Percentiles rank a stretch among this genome's conserved stretches.
These are phyloP conservation scores for Emericellopsis atlantica DNA, from an alignment of 2,329 filamentous ascomycete species.

Conservation along the genomic window DNA sequence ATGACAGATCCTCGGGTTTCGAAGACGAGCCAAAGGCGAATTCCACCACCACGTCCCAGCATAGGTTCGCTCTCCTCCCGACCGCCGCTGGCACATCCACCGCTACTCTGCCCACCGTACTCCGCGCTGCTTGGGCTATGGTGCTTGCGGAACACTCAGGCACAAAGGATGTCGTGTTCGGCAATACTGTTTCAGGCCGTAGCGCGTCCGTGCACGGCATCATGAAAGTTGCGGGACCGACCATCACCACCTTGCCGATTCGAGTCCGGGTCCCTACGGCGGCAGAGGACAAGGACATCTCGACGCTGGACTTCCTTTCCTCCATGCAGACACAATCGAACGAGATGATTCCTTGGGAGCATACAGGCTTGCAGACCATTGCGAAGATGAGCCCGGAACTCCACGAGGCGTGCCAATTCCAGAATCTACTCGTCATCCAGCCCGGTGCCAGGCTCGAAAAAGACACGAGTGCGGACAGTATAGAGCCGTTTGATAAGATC, in stretches of 20 bases:
- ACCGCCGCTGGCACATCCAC: not conserved
- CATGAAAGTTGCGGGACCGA: slow-evolving; percentile 13
- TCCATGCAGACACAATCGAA: not conserved
- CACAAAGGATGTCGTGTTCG: slow-evolving; percentile 11
- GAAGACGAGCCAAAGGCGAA: no score
- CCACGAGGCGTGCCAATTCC: no score
- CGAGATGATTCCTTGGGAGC: not conserved
- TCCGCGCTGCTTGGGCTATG: slow-evolving; percentile 13
- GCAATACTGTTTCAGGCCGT: slow-evolving; percentile 13
- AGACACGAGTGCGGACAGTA: no score
- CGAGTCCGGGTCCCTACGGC: slow-evolving; percentile 2
- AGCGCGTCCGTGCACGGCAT: slow-evolving; percentile 12
- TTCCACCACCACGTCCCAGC: no score
- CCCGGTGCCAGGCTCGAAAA: no score
- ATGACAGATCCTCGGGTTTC: no score
- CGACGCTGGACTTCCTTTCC: not conserved
- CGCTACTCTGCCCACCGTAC: slow-evolving; percentile 7
- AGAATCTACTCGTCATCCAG: no score
- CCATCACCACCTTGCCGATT: slow-evolving; percentile 16
- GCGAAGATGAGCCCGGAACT: no score
- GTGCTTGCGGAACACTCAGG: slow-evolving; percentile 9
- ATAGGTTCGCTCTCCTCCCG: no score
- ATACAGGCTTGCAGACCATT: no score
- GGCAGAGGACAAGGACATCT: no score
- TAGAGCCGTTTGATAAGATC: no score